A percentile compares a stretch with the other conserved stretches of the same genome.
phyloP scores from a whole-genome alignment of 305 asterid species.

The Striga hermonthica region DNA sequence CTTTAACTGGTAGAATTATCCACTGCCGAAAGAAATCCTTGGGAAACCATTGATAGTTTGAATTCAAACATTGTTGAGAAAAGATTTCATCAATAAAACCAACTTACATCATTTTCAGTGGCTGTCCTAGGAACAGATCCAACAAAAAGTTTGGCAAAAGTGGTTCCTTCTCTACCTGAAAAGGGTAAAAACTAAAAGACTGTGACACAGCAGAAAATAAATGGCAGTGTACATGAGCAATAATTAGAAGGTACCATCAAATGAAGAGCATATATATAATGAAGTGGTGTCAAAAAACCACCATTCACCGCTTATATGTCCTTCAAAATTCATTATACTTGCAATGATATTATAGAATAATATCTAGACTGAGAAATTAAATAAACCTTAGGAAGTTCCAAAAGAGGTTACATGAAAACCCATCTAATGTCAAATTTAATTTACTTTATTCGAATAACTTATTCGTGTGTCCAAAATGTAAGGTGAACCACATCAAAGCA shows the following conservation, averaged over 20 bases:
- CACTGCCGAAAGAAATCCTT: constrained; percentile 5
- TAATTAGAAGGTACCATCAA: constrained; percentile 14
- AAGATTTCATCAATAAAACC: constrained; percentile 19
- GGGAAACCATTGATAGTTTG: not conserved
- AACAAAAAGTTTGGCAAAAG: constrained; percentile 82
- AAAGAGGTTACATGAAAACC: constrained; percentile 3
- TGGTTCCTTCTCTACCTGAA: constrained; percentile 66
- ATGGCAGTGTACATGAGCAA: constrained; percentile 3
- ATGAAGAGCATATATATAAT: not conserved
- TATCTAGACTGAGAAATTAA: constrained; percentile 12
- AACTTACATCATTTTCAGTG: constrained; percentile 84
- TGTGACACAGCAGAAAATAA: constrained; percentile 8
- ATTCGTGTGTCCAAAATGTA: no score
- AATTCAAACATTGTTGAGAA: constrained; percentile 17
- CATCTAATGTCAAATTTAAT: not conserved
- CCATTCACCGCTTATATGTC: constrained; percentile 15
- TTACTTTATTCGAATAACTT: not conserved
- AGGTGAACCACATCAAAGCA: not conserved
- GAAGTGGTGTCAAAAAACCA: constrained; percentile 5
- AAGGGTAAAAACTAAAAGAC: not conserved
- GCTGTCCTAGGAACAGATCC: constrained; percentile 94
- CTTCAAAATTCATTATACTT: constrained; percentile 12
- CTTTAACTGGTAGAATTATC: constrained; percentile 1
- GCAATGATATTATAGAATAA: constrained; percentile 1
- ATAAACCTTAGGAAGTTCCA: not conserved